phyloP scores from a whole-genome alignment of 345 rosid genomes.

The Acer saccharum region DNA sequence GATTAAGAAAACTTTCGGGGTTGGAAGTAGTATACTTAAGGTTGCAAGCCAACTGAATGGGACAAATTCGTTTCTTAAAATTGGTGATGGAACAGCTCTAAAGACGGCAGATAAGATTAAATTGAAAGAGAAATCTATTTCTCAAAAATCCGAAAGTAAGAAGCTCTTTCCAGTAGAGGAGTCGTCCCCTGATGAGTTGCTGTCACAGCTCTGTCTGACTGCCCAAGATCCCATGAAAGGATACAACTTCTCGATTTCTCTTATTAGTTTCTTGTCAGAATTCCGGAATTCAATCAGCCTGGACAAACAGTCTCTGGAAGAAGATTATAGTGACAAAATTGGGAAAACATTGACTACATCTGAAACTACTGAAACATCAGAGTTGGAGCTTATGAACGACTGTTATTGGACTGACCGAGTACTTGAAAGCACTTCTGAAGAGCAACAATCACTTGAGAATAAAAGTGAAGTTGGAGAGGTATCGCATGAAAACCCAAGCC shows the following conservation, averaged over 20 bases:
- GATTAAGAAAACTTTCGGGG: slow-evolving; percentile 37
- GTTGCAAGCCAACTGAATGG: slow-evolving; percentile 35
- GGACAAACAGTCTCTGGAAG: slow-evolving; percentile 30
- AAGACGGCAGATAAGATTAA: slow-evolving; percentile 1
- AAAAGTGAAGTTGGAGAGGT: slow-evolving; percentile 30
- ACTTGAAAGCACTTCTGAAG: slow-evolving; percentile 27
- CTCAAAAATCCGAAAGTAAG: slow-evolving; percentile 23
- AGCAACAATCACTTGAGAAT: slow-evolving; percentile 26
- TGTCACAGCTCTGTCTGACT: slow-evolving; percentile 36
- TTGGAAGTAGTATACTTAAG: slow-evolving; percentile 41
- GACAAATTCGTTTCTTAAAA: slow-evolving; percentile 24
- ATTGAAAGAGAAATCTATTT: slow-evolving; percentile 28
- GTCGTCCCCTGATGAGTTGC: slow-evolving; percentile 37
- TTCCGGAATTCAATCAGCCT: slow-evolving; percentile 42
- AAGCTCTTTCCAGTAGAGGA: slow-evolving; percentile 22
- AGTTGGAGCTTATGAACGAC: slow-evolving; percentile 31
- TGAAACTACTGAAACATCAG: slow-evolving; percentile 23
- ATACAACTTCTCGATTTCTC: slow-evolving; percentile 17
- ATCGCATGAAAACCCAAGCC: slow-evolving; percentile 19
- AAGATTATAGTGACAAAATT: slow-evolving; percentile 23
- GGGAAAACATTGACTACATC: slow-evolving; percentile 28
- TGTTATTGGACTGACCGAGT: slow-evolving; percentile 26
- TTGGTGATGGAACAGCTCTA: slow-evolving; percentile 1
- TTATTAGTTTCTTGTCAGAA: slow-evolving; percentile 39
- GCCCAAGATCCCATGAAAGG: slow-evolving; percentile 42